phyloP scores from a whole-genome alignment of 2,329 filamentous ascomycete genomes.

The Gnomoniopsis sp. region DNA sequence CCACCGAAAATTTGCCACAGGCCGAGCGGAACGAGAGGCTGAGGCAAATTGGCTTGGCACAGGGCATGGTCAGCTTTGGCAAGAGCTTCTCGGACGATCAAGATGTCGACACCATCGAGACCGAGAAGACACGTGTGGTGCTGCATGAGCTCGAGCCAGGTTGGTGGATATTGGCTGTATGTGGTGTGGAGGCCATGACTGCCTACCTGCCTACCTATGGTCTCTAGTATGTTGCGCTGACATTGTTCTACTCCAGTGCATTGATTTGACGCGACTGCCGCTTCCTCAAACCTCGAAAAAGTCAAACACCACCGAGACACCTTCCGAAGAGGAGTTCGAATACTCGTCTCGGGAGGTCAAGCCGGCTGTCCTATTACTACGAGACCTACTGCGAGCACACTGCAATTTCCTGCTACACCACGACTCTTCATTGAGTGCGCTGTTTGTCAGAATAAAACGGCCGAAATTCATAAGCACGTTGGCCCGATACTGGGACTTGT shows the following conservation, averaged over 20 bases:
- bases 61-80: conserved; percentile 94
- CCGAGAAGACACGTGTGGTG: conserved; percentile 80
- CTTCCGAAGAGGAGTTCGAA: conserved; percentile 51
- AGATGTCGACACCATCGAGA: conserved; percentile 82
- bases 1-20: conserved; percentile 43
- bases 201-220: not conserved
- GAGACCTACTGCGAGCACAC: conserved; percentile 81
- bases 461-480: conserved; percentile 69
- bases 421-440: conserved; percentile 65
- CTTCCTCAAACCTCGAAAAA: conserved; percentile 50
- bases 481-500: conserved; percentile 76
- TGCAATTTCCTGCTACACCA: conserved; percentile 85
- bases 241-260: conserved; percentile 50
- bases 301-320: conserved; percentile 19
- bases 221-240: not conserved
- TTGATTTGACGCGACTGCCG: conserved; percentile 73
- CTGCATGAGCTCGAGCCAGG: conserved; percentile 82
- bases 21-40: conserved; percentile 81
- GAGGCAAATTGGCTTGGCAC: conserved; percentile 89
- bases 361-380: conserved; percentile 70
- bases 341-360: conserved; percentile 91
- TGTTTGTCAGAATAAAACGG: conserved; percentile 64
- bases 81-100: conserved; percentile 78
- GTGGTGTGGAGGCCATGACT: not conserved
- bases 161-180: conserved; percentile 88